A percentile compares a stretch with the other conserved stretches of the same genome.
These are phyloP conservation scores for Lathyrus aphaca DNA, from an alignment of 306 rosid species.

Conservation along the genomic window DNA sequence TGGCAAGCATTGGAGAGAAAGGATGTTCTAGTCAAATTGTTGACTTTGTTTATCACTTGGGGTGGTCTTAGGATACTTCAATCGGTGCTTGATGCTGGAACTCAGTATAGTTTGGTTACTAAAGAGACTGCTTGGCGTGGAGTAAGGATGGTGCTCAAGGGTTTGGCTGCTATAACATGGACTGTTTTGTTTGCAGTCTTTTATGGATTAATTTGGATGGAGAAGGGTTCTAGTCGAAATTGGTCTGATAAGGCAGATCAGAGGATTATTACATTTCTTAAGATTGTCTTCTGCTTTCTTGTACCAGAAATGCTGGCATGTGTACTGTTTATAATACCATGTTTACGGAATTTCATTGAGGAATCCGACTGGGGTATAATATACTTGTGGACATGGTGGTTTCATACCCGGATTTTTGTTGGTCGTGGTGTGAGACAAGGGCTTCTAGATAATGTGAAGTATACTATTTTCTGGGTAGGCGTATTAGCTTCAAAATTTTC, in stretches of 20 bases:
- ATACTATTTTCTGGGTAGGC: slow-evolving; percentile 67
- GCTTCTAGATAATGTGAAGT: slow-evolving; percentile 69
- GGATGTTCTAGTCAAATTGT: slow-evolving; percentile 64
- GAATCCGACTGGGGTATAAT: slow-evolving; percentile 61
- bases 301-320: slow-evolving; percentile 73
- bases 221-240: slow-evolving; percentile 54
- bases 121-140: slow-evolving; percentile 77
- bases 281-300: slow-evolving; percentile 62
- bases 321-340: slow-evolving; percentile 68
- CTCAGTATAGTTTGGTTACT: slow-evolving; percentile 90
- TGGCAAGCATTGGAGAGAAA: slow-evolving; percentile 67
- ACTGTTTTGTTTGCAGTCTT: slow-evolving; percentile 69
- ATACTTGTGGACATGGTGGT: slow-evolving; percentile 88
- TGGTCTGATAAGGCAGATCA: slow-evolving; percentile 74
- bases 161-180: slow-evolving; percentile 70
- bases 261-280: slow-evolving; percentile 63
- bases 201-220: slow-evolving; percentile 76
- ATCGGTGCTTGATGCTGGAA: slow-evolving; percentile 90
- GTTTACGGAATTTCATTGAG: slow-evolving; percentile 76
- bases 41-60: slow-evolving; percentile 89
- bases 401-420: slow-evolving; percentile 77
- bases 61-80: slow-evolving; percentile 72
- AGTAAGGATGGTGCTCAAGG: slow-evolving; percentile 81
- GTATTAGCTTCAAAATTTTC: slow-evolving; percentile 78
- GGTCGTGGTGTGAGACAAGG: slow-evolving; percentile 93